Evolutionary conservation across 306 rosid species (phyloP).

Genomic region (Morella rubra): DNA sequence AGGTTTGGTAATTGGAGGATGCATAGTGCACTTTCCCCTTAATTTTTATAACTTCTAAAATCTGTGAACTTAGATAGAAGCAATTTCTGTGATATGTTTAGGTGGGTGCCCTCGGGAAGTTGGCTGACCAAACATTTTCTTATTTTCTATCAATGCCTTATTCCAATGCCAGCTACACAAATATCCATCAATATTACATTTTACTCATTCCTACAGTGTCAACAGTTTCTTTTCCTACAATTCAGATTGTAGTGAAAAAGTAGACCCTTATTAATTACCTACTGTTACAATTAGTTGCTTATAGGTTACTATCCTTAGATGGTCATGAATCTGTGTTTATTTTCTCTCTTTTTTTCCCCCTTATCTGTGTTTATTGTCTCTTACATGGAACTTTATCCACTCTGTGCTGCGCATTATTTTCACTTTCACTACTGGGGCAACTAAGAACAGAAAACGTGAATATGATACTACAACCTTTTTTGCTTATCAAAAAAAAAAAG

Average conservation of each 20-base stretch:
- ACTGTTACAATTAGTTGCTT: not conserved
- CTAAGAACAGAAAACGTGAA: conserved; percentile 9
- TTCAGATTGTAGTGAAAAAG: not conserved
- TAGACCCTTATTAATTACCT: not conserved
- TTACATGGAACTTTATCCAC: not conserved
- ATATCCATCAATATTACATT: not conserved
- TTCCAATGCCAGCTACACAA: not conserved
- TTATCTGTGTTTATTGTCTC: not conserved
- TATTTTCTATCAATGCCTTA: not conserved
- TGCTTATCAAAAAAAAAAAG: no score
- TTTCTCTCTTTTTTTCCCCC: not conserved
- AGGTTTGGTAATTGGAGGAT: no score
- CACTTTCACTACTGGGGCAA: conserved; percentile 15
- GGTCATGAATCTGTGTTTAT: not conserved
- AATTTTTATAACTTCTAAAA: not conserved
- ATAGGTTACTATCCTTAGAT: not conserved
- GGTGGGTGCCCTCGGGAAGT: not conserved
- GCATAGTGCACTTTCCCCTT: no score
- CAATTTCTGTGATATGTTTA: not conserved
- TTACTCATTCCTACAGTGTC: not conserved
- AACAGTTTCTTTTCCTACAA: not conserved
- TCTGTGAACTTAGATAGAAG: not conserved
- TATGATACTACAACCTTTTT: not conserved
- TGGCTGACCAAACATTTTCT: not conserved
- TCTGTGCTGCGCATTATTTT: conserved; percentile 1